Conservation (phyloP, 2,329 filamentous ascomycete species). For the Colletotrichum orbiculare region DNA sequence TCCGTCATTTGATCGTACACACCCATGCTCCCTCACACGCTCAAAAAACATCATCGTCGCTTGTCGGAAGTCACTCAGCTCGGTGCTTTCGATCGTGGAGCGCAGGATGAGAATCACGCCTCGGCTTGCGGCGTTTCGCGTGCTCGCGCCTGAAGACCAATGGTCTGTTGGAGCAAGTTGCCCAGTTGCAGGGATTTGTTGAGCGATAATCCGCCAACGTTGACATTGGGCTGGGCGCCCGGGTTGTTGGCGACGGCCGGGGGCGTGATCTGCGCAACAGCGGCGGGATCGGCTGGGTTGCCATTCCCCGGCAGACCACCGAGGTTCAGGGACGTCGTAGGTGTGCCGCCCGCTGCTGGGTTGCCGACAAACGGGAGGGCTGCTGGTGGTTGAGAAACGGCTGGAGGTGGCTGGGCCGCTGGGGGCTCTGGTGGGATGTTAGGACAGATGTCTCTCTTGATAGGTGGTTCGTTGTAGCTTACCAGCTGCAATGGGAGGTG, state of each 20-base stretch:
- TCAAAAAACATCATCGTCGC: not conserved
- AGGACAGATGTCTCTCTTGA: not conserved
- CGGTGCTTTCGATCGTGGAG: no score
- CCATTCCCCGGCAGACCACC: constrained; percentile 38
- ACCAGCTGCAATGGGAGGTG: constrained; percentile 29
- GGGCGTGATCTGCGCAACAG: constrained; percentile 23
- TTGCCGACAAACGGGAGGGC: constrained; percentile 23
- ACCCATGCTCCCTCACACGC: not conserved
- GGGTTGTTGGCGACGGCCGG: constrained; percentile 37
- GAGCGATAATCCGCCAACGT: constrained; percentile 54
- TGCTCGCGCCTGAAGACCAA: constrained; percentile 24
- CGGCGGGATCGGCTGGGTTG: constrained; percentile 35
- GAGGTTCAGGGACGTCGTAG: constrained; percentile 38
- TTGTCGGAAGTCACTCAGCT: no score
- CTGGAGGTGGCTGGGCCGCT: constrained; percentile 2
- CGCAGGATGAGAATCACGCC: not conserved
- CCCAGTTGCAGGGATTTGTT: constrained; percentile 58
- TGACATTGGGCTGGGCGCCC: constrained; percentile 37
- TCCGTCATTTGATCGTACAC: no score
- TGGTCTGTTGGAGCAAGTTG: constrained; percentile 46
- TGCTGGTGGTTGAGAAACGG: constrained; percentile 16
- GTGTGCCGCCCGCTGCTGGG: constrained; percentile 36
- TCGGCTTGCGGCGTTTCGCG: constrained; percentile 28
- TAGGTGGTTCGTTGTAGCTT: not conserved
- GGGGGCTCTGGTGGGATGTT: constrained; percentile 16